These are phyloP conservation scores for Colletotrichum sp. DNA, from an alignment of 2,329 filamentous ascomycete species.

Conservation along the genomic window DNA sequence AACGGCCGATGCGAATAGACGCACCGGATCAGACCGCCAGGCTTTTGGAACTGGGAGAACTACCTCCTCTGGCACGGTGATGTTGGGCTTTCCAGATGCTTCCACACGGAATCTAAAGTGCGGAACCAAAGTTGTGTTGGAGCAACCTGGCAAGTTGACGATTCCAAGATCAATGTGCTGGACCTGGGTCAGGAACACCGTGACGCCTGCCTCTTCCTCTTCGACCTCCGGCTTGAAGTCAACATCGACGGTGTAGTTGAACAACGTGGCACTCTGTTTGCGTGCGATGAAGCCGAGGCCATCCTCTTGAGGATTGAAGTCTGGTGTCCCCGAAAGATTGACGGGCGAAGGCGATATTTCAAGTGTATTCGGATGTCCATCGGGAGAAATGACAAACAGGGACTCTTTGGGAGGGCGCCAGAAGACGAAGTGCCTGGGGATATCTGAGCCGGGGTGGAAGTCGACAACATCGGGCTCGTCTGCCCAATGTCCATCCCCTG, in stretches of 20 bases:
- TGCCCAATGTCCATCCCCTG: slow-evolving; percentile 46
- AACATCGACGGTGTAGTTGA: slow-evolving; percentile 54
- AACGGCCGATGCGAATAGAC: slow-evolving; percentile 43
- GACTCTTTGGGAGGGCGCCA: slow-evolving; percentile 47
- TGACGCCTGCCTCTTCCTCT: slow-evolving; percentile 58
- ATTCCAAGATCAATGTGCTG: slow-evolving; percentile 56
- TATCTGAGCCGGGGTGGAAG: slow-evolving; percentile 39
- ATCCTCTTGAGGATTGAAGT: slow-evolving; percentile 48
- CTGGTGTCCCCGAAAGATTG: slow-evolving; percentile 23
- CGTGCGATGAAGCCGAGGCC: slow-evolving; percentile 53
- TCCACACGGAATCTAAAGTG: slow-evolving; percentile 48
- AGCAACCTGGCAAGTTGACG: slow-evolving; percentile 30
- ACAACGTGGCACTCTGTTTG: slow-evolving; percentile 60
- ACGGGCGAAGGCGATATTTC: slow-evolving; percentile 20
- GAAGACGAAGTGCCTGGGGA: slow-evolving; percentile 51
- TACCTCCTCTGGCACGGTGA: slow-evolving; percentile 37
- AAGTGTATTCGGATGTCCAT: slow-evolving; percentile 41
- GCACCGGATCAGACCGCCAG: slow-evolving; percentile 41
- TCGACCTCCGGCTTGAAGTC: slow-evolving; percentile 40
- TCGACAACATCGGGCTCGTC: slow-evolving; percentile 47
- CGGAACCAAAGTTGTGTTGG: slow-evolving; percentile 27
- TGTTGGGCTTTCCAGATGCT: slow-evolving; percentile 38
- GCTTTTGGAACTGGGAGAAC: slow-evolving; percentile 40
- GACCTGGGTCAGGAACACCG: slow-evolving; percentile 57
- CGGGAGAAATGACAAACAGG: slow-evolving; percentile 40